Percentiles rank a stretch among this genome's conserved stretches.
These are phyloP conservation scores for Juglanconis oblonga DNA, from an alignment of 2,329 filamentous ascomycete species.

Conservation along the genomic window DNA sequence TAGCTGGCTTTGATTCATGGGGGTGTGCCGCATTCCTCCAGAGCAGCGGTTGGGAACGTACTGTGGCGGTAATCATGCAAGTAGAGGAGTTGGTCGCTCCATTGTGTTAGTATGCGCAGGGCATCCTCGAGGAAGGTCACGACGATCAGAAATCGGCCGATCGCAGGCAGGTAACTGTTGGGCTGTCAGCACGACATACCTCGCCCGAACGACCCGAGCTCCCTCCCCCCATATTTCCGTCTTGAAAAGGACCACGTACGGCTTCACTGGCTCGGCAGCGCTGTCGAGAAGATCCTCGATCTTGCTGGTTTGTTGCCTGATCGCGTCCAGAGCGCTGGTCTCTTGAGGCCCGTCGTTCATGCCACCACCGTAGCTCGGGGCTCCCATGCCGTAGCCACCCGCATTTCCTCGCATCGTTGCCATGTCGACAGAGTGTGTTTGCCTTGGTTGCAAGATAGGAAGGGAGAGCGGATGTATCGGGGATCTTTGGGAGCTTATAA, in stretches of 20 bases:
- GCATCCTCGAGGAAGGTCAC: conserved; percentile 98
- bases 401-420: conserved; percentile 18
- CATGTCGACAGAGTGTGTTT: conserved; percentile 11
- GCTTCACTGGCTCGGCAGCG: conserved; percentile 86
- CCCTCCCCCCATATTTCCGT: neutral
- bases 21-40: neutral
- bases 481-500: neutral
- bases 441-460: neutral
- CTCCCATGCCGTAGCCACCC: conserved; percentile 19
- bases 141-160: conserved; percentile 96
- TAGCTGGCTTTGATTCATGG: neutral
- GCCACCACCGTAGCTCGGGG: conserved; percentile 75
- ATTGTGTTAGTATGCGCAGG: conserved; percentile 94
- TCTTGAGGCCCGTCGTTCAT: conserved; percentile 63
- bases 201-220: neutral
- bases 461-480: neutral
- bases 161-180: conserved; percentile 81
- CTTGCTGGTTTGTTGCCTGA: conserved; percentile 95
- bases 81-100: conserved; percentile 91
- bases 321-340: conserved; percentile 78
- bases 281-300: conserved; percentile 92
- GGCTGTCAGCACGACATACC: conserved; percentile 24
- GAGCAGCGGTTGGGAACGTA: conserved; percentile 49
- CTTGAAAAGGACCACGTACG: conserved; percentile 57
- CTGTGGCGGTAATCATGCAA: conserved; percentile 89